Base-by-base conservation (phyloP, 306 rosid genomes). In the Quercus glauca region DNA sequence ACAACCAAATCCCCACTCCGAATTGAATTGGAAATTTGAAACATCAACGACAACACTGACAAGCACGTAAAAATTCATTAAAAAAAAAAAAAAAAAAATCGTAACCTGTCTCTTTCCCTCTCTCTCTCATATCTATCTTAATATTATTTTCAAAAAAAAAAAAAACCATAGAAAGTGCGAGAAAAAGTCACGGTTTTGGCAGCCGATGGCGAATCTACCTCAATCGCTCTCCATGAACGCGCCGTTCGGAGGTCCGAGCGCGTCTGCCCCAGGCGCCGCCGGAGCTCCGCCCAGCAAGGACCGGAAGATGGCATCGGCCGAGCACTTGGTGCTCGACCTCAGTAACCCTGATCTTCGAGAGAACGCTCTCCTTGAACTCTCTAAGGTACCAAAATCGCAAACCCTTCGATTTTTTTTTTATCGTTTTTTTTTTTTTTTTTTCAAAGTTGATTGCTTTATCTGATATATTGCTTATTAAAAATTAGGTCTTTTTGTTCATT, bases 311-410 rank as follows among this genome's bases (percentile, higher is more conserved):
- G 96, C 92, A 4, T 84, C 92, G 15, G 91, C 89, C 5, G 87
- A 89, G 83, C 89, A 71, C 15, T 75, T 87, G 83, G 92, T 89
- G 37, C 89, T 86, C 41, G 92, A 86, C 71, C 84, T 89, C 51
- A 86, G 90, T 76, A 86, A 89, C 53, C 92, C 92, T 12, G 92
- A 89, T 53, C 90, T 86, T 45, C 87, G 90, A 28, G 92, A 89
- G 71, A 86, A 84, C 63, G 90, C 89, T 7, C 90, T 89, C 45
- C 90, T 86, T 49, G 92, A 89, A 77, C 92, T 89, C 5, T 86
- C 92, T 4, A 89, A 89, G 92, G 92, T 89, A 55, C 33, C 2
- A 23, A 12, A 19, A 23, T 53, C n/a, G 10, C 51, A 18, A 51
- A 41, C 17, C 28, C 33, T 64, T 15, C 1, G 25, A 5, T 58